Conservation (phyloP, 2,329 filamentous ascomycete species). For the Volutella citrinella region DNA sequence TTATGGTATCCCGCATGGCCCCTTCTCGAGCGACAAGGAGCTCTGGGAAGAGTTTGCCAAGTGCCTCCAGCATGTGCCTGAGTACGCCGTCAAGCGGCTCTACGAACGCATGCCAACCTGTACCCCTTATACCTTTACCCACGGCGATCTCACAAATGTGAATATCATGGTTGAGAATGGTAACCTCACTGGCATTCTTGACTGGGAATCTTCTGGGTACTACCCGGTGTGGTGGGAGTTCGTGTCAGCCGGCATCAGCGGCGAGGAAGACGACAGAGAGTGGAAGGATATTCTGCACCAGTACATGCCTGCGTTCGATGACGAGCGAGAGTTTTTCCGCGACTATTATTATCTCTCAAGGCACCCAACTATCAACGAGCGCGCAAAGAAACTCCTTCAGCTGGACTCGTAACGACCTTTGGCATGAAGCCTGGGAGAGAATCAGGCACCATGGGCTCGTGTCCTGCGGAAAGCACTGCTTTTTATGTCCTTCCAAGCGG, state of each 20-base stretch:
- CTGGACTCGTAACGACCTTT: too few relatives aligned
- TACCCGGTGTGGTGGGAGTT: slow-evolving; percentile 40
- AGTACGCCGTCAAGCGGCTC: slow-evolving; percentile 3
- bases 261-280: slow-evolving; percentile 22
- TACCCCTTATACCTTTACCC: slow-evolving; percentile 32
- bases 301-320: background rate
- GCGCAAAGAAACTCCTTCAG: too few relatives aligned
- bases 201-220: slow-evolving; percentile 37
- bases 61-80: background rate
- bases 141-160: slow-evolving; percentile 32
- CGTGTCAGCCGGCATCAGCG: slow-evolving; percentile 22
- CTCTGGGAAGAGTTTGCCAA: slow-evolving; percentile 1
- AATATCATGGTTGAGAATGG: slow-evolving; percentile 39
- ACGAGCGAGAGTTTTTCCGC: background rate
- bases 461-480: too few relatives aligned
- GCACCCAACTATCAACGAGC: too few relatives aligned
- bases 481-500: too few relatives aligned
- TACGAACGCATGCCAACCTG: slow-evolving; percentile 9
- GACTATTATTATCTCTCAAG: background rate
- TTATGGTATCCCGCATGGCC: background rate
- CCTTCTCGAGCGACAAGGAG: background rate
- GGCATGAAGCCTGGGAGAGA: too few relatives aligned
- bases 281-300: slow-evolving; percentile 12
- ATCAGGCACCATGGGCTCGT: too few relatives aligned
- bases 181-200: slow-evolving; percentile 35